Evolutionary conservation across 139 green algal species (phyloP), one percentile per base, ranked within the genome.

Genomic region (Micractinium conductrix): DNA sequence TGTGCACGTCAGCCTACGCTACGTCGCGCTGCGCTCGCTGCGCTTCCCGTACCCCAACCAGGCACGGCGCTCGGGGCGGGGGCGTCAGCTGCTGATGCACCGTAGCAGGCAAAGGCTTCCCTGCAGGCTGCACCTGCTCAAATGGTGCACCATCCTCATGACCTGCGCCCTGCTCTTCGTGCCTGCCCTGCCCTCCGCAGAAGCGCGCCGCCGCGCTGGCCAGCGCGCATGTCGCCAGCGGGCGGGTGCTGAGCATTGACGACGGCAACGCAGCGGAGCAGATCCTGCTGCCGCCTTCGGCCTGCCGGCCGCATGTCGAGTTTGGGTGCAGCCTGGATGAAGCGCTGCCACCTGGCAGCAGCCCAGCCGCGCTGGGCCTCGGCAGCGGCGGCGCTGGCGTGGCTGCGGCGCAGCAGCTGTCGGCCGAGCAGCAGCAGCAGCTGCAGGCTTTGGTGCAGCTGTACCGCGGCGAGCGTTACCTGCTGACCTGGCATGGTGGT

Each of bases 1-100:
- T 1, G 62, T 86, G 6, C 95, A 98, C 78, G 88, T 97, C 6
- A 55, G 35, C 4, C 84, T 96, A 35, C 86, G 95, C 26, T 95
- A 93, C 78, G 40, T 43, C 7, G 85, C 87, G 0, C 92, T 98
- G 8, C 62, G 17, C 4, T 33, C 69, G 38, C 89, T 98, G 33
- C 68, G 78, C 43, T 95, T 98, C 68, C 65, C 84, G 19, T 86
- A 73, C 6, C 87, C 96, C 22, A 96, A 94, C 70, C 88, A 85
- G 68, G 63, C 24, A 37, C 16, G 75, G 17, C 43, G 30, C 9
- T 43, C 5, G 21, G n/a, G 26, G 26, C 58, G 16, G 19, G 75
- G 16, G 2, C 38, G 28, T 17, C 35, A 55, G 17, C 9, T 17
- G 2, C 60, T 55, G 19, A 10, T 40, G 30, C 42, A 42, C 65